phyloP scores from a whole-genome alignment of 176 grass and related monocot species.

The Thalia dealbata region DNA sequence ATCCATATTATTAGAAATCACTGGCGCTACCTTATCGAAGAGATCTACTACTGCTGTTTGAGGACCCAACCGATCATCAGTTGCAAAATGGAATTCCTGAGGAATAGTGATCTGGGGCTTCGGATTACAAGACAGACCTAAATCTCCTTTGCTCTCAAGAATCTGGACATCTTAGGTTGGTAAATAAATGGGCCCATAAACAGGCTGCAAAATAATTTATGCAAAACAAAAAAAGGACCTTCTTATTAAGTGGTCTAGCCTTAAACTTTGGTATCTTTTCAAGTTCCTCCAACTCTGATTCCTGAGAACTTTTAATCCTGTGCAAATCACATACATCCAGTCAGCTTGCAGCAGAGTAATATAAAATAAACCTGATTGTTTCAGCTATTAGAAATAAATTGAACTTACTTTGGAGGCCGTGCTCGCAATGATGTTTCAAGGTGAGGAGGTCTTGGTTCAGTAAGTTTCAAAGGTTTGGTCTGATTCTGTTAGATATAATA shows the following conservation, averaged over 20 bases:
- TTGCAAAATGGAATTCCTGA: conserved; percentile 83
- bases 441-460: conserved; percentile 47
- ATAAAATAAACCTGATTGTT: conserved; percentile 3
- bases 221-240: conserved; percentile 32
- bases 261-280: conserved; percentile 86
- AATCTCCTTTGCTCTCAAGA: conserved; percentile 62
- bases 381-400: conserved; percentile 10
- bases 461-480: conserved; percentile 38
- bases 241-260: conserved; percentile 79
- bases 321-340: neutral
- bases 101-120: conserved; percentile 50
- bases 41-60: conserved; percentile 47
- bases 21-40: conserved; percentile 59
- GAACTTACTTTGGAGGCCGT: conserved; percentile 58
- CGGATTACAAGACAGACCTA: conserved; percentile 30
- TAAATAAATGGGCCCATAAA: neutral
- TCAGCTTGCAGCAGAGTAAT: neutral
- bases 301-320: conserved; percentile 82
- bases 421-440: conserved; percentile 74
- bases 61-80: conserved; percentile 52
- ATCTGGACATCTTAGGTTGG: conserved; percentile 39
- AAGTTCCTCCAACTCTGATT: conserved; percentile 77
- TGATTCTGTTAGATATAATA: conserved; percentile 40
- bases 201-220: neutral
- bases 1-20: neutral